Evolutionary conservation across 768 basidiomycete species (phyloP).

Genomic region (Plicaturopsis crispa): DNA sequence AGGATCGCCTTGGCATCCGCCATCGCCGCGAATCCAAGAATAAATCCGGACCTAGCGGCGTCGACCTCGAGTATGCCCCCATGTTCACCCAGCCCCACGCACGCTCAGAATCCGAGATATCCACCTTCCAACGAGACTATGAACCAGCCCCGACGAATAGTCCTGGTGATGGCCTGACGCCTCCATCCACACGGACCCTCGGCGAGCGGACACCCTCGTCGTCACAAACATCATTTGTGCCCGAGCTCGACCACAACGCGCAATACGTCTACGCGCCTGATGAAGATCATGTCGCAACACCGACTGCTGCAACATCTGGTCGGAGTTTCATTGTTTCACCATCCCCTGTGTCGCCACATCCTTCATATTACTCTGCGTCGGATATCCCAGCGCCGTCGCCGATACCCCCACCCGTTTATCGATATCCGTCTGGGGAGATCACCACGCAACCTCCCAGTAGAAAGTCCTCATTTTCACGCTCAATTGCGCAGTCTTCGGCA

Average conservation of each 20-base stretch:
- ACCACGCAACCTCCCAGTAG: constrained; percentile 35
- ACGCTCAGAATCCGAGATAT: constrained; percentile 59
- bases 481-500: no score
- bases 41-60: constrained; percentile 11
- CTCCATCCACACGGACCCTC: no score
- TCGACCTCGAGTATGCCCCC: constrained; percentile 54
- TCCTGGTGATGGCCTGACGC: constrained; percentile 14
- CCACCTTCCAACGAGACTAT: constrained; percentile 32
- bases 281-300: no score
- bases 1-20: constrained; percentile 68
- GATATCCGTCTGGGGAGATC: constrained; percentile 36
- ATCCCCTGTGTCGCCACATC: constrained; percentile 28
- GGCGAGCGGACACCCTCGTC: no score
- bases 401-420: constrained; percentile 41
- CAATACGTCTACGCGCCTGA: no score
- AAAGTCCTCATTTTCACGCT: constrained; percentile 27
- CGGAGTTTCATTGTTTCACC: no score
- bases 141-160: constrained; percentile 34
- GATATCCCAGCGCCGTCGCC: constrained; percentile 51
- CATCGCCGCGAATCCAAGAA: constrained; percentile 51
- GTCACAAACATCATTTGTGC: no score
- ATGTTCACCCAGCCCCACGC: constrained; percentile 64
- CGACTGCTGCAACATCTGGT: no score
- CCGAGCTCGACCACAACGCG: no score
- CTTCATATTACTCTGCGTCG: constrained; percentile 55